Evolutionary conservation across 148 eudicot genomes (phyloP).

Genomic region (Rhododendron vialii): DNA sequence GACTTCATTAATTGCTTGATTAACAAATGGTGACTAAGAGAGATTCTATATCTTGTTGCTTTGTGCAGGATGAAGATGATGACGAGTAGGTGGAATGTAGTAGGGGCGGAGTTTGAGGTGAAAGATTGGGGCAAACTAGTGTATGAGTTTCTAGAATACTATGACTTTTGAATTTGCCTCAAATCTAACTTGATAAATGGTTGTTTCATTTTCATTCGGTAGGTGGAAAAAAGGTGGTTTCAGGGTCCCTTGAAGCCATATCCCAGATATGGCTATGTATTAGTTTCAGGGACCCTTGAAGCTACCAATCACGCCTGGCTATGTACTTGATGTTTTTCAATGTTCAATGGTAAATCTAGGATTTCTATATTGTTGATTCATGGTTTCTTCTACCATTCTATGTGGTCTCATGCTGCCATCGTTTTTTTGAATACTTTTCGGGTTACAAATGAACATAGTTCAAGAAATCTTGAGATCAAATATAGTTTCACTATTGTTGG

Average conservation of each 20-base stretch:
- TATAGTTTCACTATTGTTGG: not conserved
- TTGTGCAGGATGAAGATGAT: constrained; percentile 1
- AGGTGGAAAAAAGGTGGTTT: not conserved
- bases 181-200: not conserved
- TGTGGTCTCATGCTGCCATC: not conserved
- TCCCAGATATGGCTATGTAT: not conserved
- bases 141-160: not conserved
- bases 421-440: not conserved
- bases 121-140: not conserved
- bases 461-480: not conserved
- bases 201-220: not conserved
- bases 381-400: not conserved
- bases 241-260: not conserved
- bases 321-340: not conserved
- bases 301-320: not conserved
- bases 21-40: not conserved
- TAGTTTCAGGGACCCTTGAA: constrained; percentile 1
- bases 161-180: not conserved
- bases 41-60: not conserved
- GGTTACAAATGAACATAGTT: not conserved
- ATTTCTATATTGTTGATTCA: not conserved
- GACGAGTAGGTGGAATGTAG: not conserved
- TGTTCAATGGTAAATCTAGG: not conserved
- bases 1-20: not conserved
- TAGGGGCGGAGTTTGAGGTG: not conserved